Evolutionary conservation across 164 flowering plant species (phyloP).

Genomic region (Akebia trifoliata): DNA sequence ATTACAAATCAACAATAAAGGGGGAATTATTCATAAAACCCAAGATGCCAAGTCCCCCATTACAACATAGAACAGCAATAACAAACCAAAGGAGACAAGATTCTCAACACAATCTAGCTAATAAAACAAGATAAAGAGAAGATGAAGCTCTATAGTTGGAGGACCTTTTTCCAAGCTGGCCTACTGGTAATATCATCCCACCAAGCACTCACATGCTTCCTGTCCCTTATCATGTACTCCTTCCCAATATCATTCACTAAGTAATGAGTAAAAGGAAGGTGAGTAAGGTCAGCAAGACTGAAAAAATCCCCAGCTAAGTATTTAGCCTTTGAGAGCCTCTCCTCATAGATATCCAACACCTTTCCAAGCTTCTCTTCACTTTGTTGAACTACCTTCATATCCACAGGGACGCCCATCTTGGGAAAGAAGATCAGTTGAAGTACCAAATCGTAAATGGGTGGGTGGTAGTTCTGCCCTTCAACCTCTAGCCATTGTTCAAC

Average conservation of each 20-base stretch:
- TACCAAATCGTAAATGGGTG: conserved; percentile 26
- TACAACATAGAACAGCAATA: too few relatives aligned
- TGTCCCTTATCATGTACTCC: conserved; percentile 36
- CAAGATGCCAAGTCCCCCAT: too few relatives aligned
- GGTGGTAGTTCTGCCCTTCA: conserved; percentile 37
- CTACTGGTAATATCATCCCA: conserved; percentile 33
- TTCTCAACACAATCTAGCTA: too few relatives aligned
- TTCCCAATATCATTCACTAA: conserved; percentile 31
- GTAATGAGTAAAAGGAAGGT: conserved; percentile 44
- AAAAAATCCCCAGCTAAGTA: conserved; percentile 58
- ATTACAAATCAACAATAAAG: too few relatives aligned
- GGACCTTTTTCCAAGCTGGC: conserved; percentile 30
- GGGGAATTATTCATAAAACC: too few relatives aligned
- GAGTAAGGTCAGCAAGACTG: conserved; percentile 52
- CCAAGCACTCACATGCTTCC: conserved; percentile 56
- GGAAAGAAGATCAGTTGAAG: conserved; percentile 28
- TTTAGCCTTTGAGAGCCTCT: conserved; percentile 40
- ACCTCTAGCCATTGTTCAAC: conserved; percentile 51
- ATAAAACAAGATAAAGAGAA: too few relatives aligned
- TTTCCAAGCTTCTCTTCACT: conserved; percentile 40
- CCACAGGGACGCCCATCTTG: conserved; percentile 22
- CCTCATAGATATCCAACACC: conserved; percentile 47
- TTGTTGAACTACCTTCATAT: conserved; percentile 26
- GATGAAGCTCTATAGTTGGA: not conserved
- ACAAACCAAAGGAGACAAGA: too few relatives aligned